These are phyloP conservation scores for Thuidium tamariscinum DNA, from an alignment of 225 moss, liverwort and hornwort genomes.

Conservation along the genomic window DNA sequence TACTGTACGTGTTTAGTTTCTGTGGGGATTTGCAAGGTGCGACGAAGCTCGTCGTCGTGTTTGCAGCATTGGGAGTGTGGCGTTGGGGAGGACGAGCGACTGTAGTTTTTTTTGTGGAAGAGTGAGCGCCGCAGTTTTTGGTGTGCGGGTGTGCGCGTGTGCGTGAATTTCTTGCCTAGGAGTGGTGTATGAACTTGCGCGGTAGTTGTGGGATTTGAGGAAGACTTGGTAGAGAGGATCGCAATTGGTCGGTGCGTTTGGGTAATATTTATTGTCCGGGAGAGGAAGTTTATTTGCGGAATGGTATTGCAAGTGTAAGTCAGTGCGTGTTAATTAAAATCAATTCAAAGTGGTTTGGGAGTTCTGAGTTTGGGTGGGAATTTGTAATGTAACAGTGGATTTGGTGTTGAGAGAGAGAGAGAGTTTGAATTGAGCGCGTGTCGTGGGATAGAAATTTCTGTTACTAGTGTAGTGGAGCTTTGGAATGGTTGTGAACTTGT, in stretches of 20 bases:
- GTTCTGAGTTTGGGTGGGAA: background rate
- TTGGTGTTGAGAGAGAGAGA: background rate
- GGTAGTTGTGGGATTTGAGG: background rate
- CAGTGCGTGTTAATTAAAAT: background rate
- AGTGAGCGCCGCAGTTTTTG: background rate
- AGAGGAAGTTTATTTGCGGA: background rate
- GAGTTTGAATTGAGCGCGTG: background rate
- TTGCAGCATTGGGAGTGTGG: background rate
- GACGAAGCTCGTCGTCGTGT: background rate
- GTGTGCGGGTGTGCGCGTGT: background rate
- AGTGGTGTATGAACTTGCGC: background rate
- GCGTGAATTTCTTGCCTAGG: background rate
- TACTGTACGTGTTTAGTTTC: too few species aligned
- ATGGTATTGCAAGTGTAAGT: background rate
- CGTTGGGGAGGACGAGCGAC: background rate
- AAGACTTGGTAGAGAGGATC: background rate
- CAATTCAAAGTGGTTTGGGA: background rate
- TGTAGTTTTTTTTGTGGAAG: background rate
- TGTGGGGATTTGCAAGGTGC: background rate
- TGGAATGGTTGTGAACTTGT: background rate
- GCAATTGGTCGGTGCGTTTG: background rate
- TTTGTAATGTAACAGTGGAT: background rate
- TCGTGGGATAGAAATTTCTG: background rate
- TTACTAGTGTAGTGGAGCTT: background rate
- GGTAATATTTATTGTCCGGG: background rate